Evolutionary conservation across 169 alveolate genomes (phyloP), one percentile per base, ranked within the genome.

Genomic region (Babesia bovis): DNA sequence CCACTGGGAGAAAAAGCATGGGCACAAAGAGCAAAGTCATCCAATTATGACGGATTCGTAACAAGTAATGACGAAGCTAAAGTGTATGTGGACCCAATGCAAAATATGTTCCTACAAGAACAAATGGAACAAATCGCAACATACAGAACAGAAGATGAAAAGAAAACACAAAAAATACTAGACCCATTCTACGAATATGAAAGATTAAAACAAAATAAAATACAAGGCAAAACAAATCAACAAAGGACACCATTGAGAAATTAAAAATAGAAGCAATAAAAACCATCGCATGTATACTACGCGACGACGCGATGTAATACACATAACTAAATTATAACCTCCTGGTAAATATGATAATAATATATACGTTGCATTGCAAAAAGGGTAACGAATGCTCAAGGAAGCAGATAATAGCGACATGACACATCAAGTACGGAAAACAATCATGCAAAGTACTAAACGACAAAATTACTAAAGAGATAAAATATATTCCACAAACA

Each of bases 151-250:
- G 83, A 71, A 32, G 63, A 71, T 7, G 71, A 71, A 13, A 25
- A 21, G 42, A 73, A 71, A 63, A 30, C 73, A 28, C 68, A 71
- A 28, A 51, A 47, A 17, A 36, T 75, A 25, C 36, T 45, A 38
- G 85, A 75, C 40, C 85, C 85, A 17, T 42, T 75, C 32, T 52
- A 36, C 35, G 67, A 75, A n/a, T 52, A 45, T 49, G 71, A 65
- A 36, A 19, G 50, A 26, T 23, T 4, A 28, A 75, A 21, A 50
- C 52, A 58, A 30, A 71, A 75, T 49, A 63, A 52, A 55, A 41
- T 41, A 44, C 68, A 23, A 25, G 3, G 21, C 33, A n/a, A 50
- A 23, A 50, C 72, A 21, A 78, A 75, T 78, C 47, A 75, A 17
- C 56, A 50, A 59, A n/a, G 85, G 85, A 28, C 55, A 35, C 85